A percentile compares a stretch with the other conserved stretches of the same genome.
These are phyloP conservation scores for Schizophyllum amplum DNA, from an alignment of 1,284 basidiomycete genomes.

Conservation along the genomic window DNA sequence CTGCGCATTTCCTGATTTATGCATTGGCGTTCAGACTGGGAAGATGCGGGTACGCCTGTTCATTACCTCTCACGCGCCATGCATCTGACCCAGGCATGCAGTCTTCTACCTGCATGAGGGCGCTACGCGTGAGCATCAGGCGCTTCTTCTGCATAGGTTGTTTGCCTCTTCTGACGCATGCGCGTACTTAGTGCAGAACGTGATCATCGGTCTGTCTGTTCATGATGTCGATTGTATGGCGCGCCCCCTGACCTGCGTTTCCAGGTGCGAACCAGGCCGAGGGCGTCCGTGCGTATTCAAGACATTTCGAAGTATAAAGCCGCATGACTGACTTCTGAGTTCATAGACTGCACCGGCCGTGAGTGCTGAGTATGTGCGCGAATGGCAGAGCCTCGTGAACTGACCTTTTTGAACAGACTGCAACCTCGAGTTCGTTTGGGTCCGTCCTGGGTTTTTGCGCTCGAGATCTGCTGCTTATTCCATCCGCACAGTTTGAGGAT, in stretches of 20 bases:
- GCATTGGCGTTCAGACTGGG: background rate
- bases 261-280: background rate
- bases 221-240: too few species aligned
- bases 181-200: background rate
- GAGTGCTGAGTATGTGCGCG: background rate
- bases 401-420: background rate
- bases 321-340: background rate
- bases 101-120: background rate
- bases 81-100: background rate
- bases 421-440: background rate
- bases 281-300: background rate
- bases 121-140: background rate
- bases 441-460: background rate
- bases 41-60: background rate
- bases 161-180: too few species aligned
- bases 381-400: background rate
- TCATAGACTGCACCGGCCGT: background rate
- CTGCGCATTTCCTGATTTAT: too few species aligned
- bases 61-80: background rate
- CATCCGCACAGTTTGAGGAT: background rate
- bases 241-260: too few species aligned
- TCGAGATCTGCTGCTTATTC: background rate
- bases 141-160: too few species aligned
- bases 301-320: background rate
- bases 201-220: background rate